Conservation (phyloP, 805 yeast genomes). For the Kodamaea jinghongensis region DNA sequence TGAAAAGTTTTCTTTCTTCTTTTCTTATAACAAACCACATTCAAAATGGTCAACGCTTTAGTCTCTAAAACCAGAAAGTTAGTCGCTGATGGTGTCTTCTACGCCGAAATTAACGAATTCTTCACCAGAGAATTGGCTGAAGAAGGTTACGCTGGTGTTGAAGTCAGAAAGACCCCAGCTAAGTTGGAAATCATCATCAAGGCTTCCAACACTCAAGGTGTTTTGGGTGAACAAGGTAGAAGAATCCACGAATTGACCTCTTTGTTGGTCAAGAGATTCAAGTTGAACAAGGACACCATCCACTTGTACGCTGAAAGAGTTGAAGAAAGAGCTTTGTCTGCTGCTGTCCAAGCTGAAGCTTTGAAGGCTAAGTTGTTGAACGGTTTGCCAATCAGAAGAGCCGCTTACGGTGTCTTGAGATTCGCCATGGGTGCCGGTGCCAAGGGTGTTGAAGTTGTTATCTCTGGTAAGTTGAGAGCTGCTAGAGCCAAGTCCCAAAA, state of each 20-base stretch:
- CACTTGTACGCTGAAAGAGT: conserved; percentile 98
- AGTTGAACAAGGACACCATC: conserved; percentile 88
- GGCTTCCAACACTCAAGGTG: conserved; percentile 98
- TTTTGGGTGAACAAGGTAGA: conserved; percentile 99
- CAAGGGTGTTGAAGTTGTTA: conserved; percentile 99
- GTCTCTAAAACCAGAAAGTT: conserved; percentile 96
- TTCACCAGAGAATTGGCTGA: conserved; percentile 99
- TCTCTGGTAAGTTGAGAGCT: conserved; percentile 99
- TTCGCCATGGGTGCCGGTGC: conserved; percentile 99
- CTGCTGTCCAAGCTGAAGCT: conserved; percentile 99
- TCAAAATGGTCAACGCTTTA: conserved; percentile 45
- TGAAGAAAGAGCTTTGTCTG: conserved; percentile 98
- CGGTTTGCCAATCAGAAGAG: conserved; percentile 99
- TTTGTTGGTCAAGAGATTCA: conserved; percentile 98
- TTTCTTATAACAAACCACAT: conserved; percentile 5
- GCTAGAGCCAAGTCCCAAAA: conserved; percentile 99
- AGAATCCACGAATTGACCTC: conserved; percentile 98
- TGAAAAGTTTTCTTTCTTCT: background rate
- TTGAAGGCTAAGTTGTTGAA: conserved; percentile 95
- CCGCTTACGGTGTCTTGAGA: conserved; percentile 99
- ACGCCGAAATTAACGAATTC: conserved; percentile 99
- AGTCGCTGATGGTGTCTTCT: conserved; percentile 99
- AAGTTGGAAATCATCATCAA: conserved; percentile 98
- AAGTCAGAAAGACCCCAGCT: conserved; percentile 97
- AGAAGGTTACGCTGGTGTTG: conserved; percentile 99